Percentiles rank a stretch among this genome's conserved stretches.
phyloP scores from a whole-genome alignment of 768 basidiomycete genomes.

The Crepidotus variabilis region DNA sequence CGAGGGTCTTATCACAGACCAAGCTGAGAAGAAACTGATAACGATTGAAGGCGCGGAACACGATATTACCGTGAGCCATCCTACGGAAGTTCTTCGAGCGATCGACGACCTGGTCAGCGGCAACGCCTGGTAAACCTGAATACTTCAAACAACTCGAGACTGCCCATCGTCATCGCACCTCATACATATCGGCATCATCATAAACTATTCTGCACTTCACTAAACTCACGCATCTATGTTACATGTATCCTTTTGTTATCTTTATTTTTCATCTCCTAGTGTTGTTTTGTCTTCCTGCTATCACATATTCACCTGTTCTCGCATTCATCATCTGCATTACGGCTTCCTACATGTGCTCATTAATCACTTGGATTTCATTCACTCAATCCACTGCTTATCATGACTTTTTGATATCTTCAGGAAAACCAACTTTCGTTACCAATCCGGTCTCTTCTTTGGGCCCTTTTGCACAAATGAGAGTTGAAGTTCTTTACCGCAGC shows the following conservation, averaged over 20 bases:
- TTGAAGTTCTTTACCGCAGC: too few species aligned
- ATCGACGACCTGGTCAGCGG: constrained; percentile 29
- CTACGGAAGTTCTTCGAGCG: constrained; percentile 28
- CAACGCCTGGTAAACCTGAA: constrained; percentile 5
- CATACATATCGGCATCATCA: background rate
- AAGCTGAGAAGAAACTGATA: constrained; percentile 36
- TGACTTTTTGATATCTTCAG: too few species aligned
- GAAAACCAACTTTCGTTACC: too few species aligned
- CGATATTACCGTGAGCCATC: constrained; percentile 45
- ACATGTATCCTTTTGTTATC: constrained; percentile 2
- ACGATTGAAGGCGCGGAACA: constrained; percentile 51
- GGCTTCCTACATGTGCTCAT: too few species aligned
- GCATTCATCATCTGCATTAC: too few species aligned
- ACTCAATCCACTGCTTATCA: too few species aligned
- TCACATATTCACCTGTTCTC: background rate
- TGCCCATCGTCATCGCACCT: background rate
- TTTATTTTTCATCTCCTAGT: background rate
- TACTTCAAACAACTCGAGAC: background rate
- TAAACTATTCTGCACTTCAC: background rate
- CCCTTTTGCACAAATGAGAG: too few species aligned
- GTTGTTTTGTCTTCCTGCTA: background rate
- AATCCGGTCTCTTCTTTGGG: too few species aligned
- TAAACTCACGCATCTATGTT: background rate
- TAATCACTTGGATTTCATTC: too few species aligned
- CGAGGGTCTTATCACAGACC: constrained; percentile 36